Base-by-base conservation (phyloP, 352 stramenopile genomes). In the Pythium aphanidermatum region DNA sequence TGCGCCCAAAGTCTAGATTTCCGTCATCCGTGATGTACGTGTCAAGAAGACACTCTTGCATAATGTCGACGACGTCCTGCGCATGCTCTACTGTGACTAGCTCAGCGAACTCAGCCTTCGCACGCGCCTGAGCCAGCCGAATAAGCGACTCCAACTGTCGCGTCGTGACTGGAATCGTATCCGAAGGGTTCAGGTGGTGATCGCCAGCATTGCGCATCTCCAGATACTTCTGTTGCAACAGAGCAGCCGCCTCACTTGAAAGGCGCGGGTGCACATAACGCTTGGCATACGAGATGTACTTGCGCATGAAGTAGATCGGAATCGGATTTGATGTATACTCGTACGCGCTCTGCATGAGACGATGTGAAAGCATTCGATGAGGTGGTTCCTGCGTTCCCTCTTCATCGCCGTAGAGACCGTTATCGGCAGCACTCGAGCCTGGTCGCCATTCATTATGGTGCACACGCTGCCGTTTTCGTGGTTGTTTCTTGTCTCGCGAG, bases 231-330 rank as follows among this genome's bases (percentile, higher is more conserved):
- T 55, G 58, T 55, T 93, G 73, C 27, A 96, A 56, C 17, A 80
- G 44, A 5, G 39, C 40, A 10, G 46, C 35, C 2, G 65, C 65
- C 13, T 68, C 65, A 17, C 17, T 51, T 4, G 62, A 64, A 3
- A 88, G 60, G 36, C 83, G 74, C 1, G 95, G 95, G 46, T 88
- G 80, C 43, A 92, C 93, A 58, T 96, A 95, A 21, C 88, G 70
- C 37, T 83, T 65, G 16, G 88, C 89, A 64, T 98, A 98, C 3
- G 93, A 80, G 52, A 98, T 91, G 61, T 98, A 98, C 55, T 97
- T 94, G 49, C 89, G 72, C 30, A 98, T 70, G 16, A 97, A 71
- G 39, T 69, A 65, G 24, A 70, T 55, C 30, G 58, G 49, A 32
- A 74, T 70, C 33, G 59, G 47, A 7, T 64, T 41, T 16, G 46